A percentile compares a stretch with the other conserved stretches of the same genome.
phyloP scores from a whole-genome alignment of 179 eudicot genomes.

The Vitellaria paradoxa region DNA sequence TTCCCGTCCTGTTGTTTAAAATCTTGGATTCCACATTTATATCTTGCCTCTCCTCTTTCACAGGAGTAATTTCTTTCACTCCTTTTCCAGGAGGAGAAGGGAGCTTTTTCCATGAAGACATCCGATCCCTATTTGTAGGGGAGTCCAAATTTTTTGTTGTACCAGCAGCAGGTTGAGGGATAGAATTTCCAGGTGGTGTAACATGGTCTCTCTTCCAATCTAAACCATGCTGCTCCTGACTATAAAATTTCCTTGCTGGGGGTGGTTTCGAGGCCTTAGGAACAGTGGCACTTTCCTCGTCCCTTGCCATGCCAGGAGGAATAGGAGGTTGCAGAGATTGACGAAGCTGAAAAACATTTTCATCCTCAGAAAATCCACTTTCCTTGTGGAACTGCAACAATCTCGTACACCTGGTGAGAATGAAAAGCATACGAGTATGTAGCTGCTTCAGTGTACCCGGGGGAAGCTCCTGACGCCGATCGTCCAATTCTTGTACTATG shows the following conservation, averaged over 20 bases:
- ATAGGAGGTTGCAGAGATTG: slow-evolving; percentile 69
- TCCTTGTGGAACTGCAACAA: slow-evolving; percentile 98
- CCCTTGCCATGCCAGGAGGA: slow-evolving; percentile 37
- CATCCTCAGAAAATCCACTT: slow-evolving; percentile 93
- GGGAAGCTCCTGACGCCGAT: slow-evolving; percentile 95
- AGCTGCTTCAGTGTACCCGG: slow-evolving; percentile 89
- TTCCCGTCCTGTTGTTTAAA: slow-evolving; percentile 28
- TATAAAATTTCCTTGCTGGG: slow-evolving; percentile 56
- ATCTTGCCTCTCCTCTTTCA: slow-evolving; percentile 43
- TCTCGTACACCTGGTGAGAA: slow-evolving; percentile 94
- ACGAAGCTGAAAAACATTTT: slow-evolving; percentile 65
- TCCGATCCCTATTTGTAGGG: slow-evolving; percentile 58
- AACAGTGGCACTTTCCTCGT: slow-evolving; percentile 35
- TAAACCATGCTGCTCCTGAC: slow-evolving; percentile 67
- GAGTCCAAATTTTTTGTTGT: slow-evolving; percentile 47
- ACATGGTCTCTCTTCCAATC: slow-evolving; percentile 40
- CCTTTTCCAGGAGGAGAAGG: slow-evolving; percentile 73
- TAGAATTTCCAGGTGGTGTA: slow-evolving; percentile 35
- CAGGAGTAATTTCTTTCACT: slow-evolving; percentile 43
- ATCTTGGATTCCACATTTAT: slow-evolving; percentile 39
- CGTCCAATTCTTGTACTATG: slow-evolving; percentile 98
- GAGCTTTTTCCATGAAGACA: slow-evolving; percentile 93
- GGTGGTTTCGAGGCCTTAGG: slow-evolving; percentile 42
- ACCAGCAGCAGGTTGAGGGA: slow-evolving; percentile 38
- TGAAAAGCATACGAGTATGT: slow-evolving; percentile 97